Percentiles rank a stretch among this genome's conserved stretches.
phyloP scores from a whole-genome alignment of 164 flowering plant species.

The Tetrastigma voinierianum region DNA sequence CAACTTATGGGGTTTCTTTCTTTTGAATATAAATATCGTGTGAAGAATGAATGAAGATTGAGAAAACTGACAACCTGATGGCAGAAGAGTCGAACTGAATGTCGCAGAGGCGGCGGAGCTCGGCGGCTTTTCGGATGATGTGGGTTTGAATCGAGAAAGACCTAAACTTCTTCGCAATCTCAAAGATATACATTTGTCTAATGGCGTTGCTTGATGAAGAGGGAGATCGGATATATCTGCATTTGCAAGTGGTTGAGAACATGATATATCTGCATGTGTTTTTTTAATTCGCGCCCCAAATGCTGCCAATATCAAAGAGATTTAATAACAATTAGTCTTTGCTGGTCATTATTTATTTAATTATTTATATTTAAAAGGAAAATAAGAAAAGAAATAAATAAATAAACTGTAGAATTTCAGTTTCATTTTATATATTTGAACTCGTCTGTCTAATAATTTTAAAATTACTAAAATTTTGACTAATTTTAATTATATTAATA shows the following conservation, averaged over 20 bases:
- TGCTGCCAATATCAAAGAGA: background rate
- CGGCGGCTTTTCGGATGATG: slow-evolving; percentile 76
- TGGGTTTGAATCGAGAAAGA: slow-evolving; percentile 55
- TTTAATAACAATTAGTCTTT: too few species aligned
- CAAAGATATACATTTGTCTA: slow-evolving; percentile 58
- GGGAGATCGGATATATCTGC: background rate
- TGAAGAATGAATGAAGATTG: background rate
- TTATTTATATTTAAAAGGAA: too few species aligned
- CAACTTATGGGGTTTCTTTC: too few species aligned
- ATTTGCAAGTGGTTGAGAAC: slow-evolving; percentile 1
- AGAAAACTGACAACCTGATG: slow-evolving; percentile 67
- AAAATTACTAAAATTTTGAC: too few species aligned
- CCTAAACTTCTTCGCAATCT: slow-evolving; percentile 64
- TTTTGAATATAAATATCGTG: too few species aligned
- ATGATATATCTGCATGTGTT: background rate
- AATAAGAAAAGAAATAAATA: too few species aligned
- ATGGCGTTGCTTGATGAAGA: background rate
- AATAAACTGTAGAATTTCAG: too few species aligned
- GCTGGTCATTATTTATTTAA: too few species aligned
- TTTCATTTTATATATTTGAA: too few species aligned
- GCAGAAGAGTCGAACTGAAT: slow-evolving; percentile 75
- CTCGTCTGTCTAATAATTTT: too few species aligned
- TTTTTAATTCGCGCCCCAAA: too few species aligned
- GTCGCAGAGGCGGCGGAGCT: slow-evolving; percentile 89
- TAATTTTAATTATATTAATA: too few species aligned